Conservation (phyloP, 2,329 filamentous ascomycete genomes). For the Atkinsonella texensis region DNA sequence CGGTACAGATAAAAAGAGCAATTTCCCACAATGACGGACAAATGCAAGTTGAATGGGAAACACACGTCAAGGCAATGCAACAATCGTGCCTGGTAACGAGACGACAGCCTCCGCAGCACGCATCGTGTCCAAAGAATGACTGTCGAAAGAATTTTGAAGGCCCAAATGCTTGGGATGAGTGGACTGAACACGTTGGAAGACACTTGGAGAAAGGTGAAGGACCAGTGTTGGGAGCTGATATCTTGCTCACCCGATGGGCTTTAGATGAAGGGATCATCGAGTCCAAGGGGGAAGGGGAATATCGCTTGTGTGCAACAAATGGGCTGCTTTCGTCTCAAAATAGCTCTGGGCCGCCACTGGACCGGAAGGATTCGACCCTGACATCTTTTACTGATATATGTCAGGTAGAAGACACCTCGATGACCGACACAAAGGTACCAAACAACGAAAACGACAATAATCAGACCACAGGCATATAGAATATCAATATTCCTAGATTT, state of each 20-base stretch:
- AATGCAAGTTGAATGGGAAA: conserved; percentile 50
- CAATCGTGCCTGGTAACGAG: conserved; percentile 59
- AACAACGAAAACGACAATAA: conserved; percentile 13
- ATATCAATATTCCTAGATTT: too few species aligned
- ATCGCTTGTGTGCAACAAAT: conserved; percentile 31
- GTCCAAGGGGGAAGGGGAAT: conserved; percentile 41
- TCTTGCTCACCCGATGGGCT: conserved; percentile 47
- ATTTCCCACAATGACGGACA: conserved; percentile 46
- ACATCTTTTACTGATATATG: conserved; percentile 10
- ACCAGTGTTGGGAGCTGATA: conserved; percentile 43
- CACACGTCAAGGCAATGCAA: conserved; percentile 58
- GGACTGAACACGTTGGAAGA: conserved; percentile 83
- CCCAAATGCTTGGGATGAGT: conserved; percentile 68
- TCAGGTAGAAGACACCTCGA: conserved; percentile 12
- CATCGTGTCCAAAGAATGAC: conserved; percentile 58
- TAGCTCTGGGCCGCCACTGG: conserved; percentile 6
- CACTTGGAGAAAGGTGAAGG: conserved; percentile 72
- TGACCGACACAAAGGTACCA: conserved; percentile 13
- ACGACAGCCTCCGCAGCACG: conserved; percentile 56
- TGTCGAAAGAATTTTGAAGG: conserved; percentile 64
- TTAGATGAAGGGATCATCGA: conserved; percentile 53
- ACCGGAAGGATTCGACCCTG: conserved; percentile 16
- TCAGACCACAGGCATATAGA: neutral
- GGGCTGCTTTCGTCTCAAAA: conserved; percentile 11
- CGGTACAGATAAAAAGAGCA: conserved; percentile 49